Base-by-base conservation (phyloP, 2,329 filamentous ascomycete species). In the Emergomyces africanus region DNA sequence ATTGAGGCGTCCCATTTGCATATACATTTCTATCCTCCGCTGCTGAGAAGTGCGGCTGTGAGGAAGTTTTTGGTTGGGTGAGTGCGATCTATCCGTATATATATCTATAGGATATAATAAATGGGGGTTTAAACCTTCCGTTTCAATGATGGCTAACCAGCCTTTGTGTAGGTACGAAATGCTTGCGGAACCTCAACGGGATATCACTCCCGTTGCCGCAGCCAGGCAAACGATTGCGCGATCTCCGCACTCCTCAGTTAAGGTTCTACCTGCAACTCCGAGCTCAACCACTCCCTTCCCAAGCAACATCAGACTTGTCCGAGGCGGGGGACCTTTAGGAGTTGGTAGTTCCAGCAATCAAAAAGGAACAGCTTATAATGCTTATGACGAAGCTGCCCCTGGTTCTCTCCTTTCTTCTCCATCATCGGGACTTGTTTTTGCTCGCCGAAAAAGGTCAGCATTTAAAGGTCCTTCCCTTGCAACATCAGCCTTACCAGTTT, bases 11-110 rank as follows among this genome's bases (percentile, higher is more conserved):
- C 89, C 65, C 92, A 95, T 74, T 85, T 99, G 70, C 94, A 99
- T 73, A 86, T 99, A 78, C 94, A 99, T 76, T 99, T 99, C 74
- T 97, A 96, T 72, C 94, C 94, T 48, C 94, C 94, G 14, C 79
- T 99, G 53, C 79, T 99, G 64, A 85, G 94, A 59, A 96, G 90
- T 53, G 91, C 94, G 2, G 96, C 90, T 0, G 91, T 99, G 53
- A 85, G 89, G 66, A 99, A 99, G 77, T 99, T 97, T 75, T 75
- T 97, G 57, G 94, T 99, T 39, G 94, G 94, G 63, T 80, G 69
- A 65, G 76, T 71, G 54, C 51, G 10, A 41, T 35, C 28, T 60
- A 46, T 25, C 44, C 12, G 35, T 37, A 14, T 37, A 46, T 12
- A 15, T 60, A 28, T n/a, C 1, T 23, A 33, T 30, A 42, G 14